Conservation (phyloP, 164 flowering plant genomes). For the Vitis rupestris region DNA sequence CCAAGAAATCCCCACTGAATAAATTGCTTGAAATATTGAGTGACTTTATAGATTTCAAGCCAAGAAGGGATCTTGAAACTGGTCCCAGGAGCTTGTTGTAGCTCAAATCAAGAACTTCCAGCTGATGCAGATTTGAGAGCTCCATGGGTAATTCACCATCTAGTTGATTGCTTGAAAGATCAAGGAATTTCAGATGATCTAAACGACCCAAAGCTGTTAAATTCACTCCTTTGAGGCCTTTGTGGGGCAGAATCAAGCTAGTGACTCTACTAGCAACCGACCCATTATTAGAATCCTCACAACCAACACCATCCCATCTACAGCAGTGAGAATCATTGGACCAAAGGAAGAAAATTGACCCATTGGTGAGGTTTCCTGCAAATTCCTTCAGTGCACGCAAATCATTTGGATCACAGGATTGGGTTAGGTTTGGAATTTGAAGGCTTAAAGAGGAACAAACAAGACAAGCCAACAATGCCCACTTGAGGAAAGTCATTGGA, state of each 20-base stretch:
- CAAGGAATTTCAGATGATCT: slow-evolving; percentile 48
- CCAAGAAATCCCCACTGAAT: slow-evolving; percentile 43
- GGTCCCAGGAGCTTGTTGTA: slow-evolving; percentile 54
- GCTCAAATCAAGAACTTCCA: slow-evolving; percentile 76
- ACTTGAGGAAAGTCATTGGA: slow-evolving; percentile 37
- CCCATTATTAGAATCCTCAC: slow-evolving; percentile 28
- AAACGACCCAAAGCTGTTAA: slow-evolving; percentile 49
- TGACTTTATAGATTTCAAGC: slow-evolving; percentile 37
- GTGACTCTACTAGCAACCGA: slow-evolving; percentile 39
- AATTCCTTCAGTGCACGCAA: slow-evolving; percentile 57
- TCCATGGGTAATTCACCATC: slow-evolving; percentile 52
- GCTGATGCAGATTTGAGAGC: slow-evolving; percentile 50
- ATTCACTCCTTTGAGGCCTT: slow-evolving; percentile 55
- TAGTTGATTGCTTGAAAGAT: slow-evolving; percentile 68
- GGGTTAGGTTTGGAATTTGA: slow-evolving; percentile 14
- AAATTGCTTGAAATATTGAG: slow-evolving; percentile 68
- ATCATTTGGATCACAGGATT: slow-evolving; percentile 53
- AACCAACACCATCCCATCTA: slow-evolving; percentile 76
- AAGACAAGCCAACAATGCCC: slow-evolving; percentile 41
- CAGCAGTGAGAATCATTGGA: slow-evolving; percentile 51
- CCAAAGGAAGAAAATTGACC: slow-evolving; percentile 50
- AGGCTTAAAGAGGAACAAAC: slow-evolving; percentile 33
- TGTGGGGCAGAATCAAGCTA: slow-evolving; percentile 37
- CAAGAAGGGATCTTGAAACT: slow-evolving; percentile 29
- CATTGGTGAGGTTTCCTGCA: slow-evolving; percentile 51